These are phyloP conservation scores for Sanguinoderma infundibulare DNA, from an alignment of 1,284 basidiomycete genomes.

Conservation along the genomic window DNA sequence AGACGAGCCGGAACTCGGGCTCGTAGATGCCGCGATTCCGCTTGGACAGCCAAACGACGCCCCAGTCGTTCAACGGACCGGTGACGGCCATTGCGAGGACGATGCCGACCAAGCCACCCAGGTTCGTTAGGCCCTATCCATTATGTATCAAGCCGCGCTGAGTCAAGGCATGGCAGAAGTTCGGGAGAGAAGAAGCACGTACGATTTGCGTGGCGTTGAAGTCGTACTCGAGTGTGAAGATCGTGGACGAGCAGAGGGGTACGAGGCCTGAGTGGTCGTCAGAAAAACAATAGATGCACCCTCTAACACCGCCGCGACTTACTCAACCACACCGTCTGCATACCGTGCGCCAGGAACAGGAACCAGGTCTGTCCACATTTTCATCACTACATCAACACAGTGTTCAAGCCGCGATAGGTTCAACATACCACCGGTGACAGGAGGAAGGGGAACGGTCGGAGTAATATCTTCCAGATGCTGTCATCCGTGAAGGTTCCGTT, in stretches of 20 bases:
- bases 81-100: slow-evolving; percentile 43
- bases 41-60: slow-evolving; percentile 45
- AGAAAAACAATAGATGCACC: background rate
- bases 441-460: slow-evolving; percentile 45
- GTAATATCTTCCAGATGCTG: slow-evolving; percentile 39
- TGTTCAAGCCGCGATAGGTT: background rate
- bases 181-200: background rate
- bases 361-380: slow-evolving; percentile 38
- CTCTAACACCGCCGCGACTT: slow-evolving; percentile 11
- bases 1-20: slow-evolving; percentile 50
- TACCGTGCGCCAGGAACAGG: slow-evolving; percentile 41
- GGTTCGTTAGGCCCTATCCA: slow-evolving; percentile 42
- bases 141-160: no score
- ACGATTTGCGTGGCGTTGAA: slow-evolving; percentile 44
- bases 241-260: slow-evolving; percentile 47
- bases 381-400: background rate
- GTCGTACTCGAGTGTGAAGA: slow-evolving; percentile 46
- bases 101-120: slow-evolving; percentile 48
- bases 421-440: slow-evolving; percentile 43
- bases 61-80: slow-evolving; percentile 48
- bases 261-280: slow-evolving; percentile 38
- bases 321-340: slow-evolving; percentile 50
- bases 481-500: slow-evolving; percentile 41
- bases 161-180: background rate
- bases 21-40: slow-evolving; percentile 50